These are phyloP conservation scores for Ustilago shanxiensis DNA, from an alignment of 1,284 basidiomycete genomes.

Conservation along the genomic window DNA sequence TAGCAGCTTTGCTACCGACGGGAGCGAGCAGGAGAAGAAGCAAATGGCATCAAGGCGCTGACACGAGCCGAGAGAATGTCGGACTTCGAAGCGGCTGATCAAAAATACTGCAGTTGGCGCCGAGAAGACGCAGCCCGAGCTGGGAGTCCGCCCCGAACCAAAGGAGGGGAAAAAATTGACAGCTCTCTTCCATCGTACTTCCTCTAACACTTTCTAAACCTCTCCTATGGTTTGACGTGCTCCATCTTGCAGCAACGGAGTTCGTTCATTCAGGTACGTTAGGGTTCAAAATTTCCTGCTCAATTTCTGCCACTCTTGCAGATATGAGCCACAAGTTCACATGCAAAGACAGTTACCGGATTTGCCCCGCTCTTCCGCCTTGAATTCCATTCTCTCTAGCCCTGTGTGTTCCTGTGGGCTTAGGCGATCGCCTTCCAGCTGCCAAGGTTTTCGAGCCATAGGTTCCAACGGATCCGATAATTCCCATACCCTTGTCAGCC, in stretches of 20 bases:
- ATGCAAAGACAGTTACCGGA: neutral
- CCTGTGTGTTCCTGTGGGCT: too few relatives aligned
- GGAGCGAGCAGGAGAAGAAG: too few relatives aligned
- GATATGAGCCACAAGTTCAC: neutral
- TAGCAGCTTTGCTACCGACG: too few relatives aligned
- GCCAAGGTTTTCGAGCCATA: too few relatives aligned
- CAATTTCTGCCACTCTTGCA: neutral
- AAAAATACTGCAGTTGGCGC: constrained; percentile 16
- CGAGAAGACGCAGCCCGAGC: constrained; percentile 25
- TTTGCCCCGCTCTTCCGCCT: neutral
- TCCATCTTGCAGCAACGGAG: constrained; percentile 4
- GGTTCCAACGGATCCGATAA: neutral
- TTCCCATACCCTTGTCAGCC: neutral
- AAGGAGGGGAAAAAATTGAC: neutral
- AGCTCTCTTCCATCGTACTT: neutral
- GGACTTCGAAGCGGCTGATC: constrained; percentile 24
- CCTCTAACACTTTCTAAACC: neutral
- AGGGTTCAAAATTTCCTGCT: neutral
- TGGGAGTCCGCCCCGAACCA: constrained; percentile 31
- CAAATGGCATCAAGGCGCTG: neutral
- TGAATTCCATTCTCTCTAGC: neutral
- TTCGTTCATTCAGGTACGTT: neutral
- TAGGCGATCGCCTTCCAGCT: too few relatives aligned
- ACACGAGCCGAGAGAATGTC: constrained; percentile 6
- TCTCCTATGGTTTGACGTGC: neutral